Evolutionary conservation across 2,329 filamentous ascomycete species (phyloP).

Genomic region (Stagonosporopsis tanaceti): DNA sequence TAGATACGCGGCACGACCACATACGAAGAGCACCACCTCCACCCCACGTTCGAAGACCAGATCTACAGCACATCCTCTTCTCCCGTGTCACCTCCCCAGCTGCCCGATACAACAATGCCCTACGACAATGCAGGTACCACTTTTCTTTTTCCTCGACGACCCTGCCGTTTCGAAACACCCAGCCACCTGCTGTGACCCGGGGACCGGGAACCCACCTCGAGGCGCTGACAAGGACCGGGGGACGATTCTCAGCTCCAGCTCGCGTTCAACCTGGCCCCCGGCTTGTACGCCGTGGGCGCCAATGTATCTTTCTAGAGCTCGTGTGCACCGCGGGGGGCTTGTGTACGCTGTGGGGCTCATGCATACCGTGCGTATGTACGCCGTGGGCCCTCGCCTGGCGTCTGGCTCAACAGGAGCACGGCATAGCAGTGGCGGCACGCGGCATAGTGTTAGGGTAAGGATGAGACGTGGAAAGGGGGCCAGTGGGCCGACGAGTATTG

Average conservation of each 20-base stretch:
- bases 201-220: constrained; percentile 9
- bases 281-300: background rate
- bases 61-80: background rate
- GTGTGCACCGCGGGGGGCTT: background rate
- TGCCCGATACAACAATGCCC: background rate
- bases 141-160: constrained; percentile 1
- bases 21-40: background rate
- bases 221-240: constrained; percentile 1
- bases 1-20: background rate
- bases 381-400: background rate
- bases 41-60: background rate
- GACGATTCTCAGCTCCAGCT: background rate
- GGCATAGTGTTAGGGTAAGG: background rate
- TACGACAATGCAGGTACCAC: constrained; percentile 9
- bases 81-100: background rate
- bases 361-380: background rate
- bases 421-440: constrained; percentile 9
- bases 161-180: constrained; percentile 6
- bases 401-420: constrained; percentile 13
- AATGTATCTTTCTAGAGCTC: background rate
- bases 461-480: background rate
- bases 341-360: background rate
- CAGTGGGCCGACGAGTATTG: constrained; percentile 9
- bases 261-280: background rate
- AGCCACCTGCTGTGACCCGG: constrained; percentile 13